phyloP scores from a whole-genome alignment of 2,329 filamentous ascomycete genomes.

The Verticillium dahliae region DNA sequence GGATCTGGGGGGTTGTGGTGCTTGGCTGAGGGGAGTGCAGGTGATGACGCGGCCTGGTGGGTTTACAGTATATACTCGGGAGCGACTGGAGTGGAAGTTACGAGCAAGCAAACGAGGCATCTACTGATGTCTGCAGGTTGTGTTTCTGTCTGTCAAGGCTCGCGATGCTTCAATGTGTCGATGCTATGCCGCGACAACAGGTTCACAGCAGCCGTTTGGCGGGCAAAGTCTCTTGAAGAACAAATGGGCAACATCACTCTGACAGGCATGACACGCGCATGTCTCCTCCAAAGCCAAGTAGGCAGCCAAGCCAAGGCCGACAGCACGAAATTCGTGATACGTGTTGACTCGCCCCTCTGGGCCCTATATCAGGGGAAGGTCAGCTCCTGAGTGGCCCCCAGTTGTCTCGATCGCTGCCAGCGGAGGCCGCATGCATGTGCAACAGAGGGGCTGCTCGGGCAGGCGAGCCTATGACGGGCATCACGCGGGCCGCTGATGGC shows the following conservation, averaged over 20 bases:
- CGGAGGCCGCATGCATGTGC: neutral
- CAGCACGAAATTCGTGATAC: neutral
- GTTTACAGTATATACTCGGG: neutral
- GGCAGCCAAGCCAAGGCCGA: neutral
- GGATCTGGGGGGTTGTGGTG: neutral
- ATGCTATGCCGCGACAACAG: no score
- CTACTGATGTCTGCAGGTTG: neutral
- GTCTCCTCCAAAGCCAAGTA: neutral
- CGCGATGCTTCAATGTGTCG: no score
- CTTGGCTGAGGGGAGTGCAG: neutral
- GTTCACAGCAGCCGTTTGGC: no score
- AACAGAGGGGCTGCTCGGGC: neutral
- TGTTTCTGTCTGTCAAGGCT: no score
- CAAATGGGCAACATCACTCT: no score
- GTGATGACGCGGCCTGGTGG: slow-evolving; percentile 1
- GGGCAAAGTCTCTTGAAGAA: no score
- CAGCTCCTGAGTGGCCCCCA: no score
- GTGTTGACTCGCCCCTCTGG: neutral
- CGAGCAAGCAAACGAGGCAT: neutral
- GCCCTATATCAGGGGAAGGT: no score
- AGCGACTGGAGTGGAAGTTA: neutral
- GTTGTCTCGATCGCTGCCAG: neutral
- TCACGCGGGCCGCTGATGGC: neutral
- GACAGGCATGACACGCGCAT: neutral
- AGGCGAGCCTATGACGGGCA: neutral